A percentile compares a stretch with the other conserved stretches of the same genome.
These are phyloP conservation scores for Gossypium australe DNA, from an alignment of 345 rosid genomes.

Conservation along the genomic window DNA sequence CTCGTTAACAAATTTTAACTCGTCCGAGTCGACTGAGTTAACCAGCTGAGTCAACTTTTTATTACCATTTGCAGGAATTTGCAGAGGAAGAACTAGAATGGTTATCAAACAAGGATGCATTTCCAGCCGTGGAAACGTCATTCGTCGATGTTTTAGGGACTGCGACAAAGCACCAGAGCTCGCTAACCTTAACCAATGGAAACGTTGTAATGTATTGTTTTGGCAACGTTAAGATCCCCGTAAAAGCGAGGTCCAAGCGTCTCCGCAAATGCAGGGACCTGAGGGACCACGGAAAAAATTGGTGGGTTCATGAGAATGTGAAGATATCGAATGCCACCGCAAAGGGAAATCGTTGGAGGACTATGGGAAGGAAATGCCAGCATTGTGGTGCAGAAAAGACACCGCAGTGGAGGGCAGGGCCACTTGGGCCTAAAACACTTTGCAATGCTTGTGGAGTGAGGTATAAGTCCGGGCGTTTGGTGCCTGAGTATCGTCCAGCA, in stretches of 20 bases:
- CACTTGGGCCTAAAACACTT: constrained; percentile 68
- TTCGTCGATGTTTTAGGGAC: constrained; percentile 32
- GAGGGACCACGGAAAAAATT: constrained; percentile 15
- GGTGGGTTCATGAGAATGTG: constrained; percentile 31
- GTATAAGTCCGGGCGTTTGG: constrained; percentile 76
- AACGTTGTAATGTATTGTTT: constrained; percentile 34
- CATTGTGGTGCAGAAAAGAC: constrained; percentile 84
- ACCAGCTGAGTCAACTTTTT: not conserved
- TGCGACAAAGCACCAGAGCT: constrained; percentile 43
- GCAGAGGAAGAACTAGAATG: constrained; percentile 84
- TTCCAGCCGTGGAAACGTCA: constrained; percentile 55
- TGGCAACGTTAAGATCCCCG: constrained; percentile 38
- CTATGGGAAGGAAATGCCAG: constrained; percentile 67
- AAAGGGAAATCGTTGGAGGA: constrained; percentile 8
- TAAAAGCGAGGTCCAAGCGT: constrained; percentile 61
- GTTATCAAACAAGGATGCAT: constrained; percentile 67
- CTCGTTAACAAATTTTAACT: not conserved
- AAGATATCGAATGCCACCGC: constrained; percentile 13
- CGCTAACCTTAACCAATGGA: constrained; percentile 34
- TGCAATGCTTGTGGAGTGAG: constrained; percentile 92
- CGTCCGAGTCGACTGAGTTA: constrained; percentile 17
- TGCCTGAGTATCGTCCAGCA: constrained; percentile 81
- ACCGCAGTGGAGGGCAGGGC: constrained; percentile 92
- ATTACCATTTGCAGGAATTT: constrained; percentile 32
- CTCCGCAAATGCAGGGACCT: constrained; percentile 38